These are phyloP conservation scores for Saturnispora hagleri DNA, from an alignment of 805 yeast species.

Conservation along the genomic window DNA sequence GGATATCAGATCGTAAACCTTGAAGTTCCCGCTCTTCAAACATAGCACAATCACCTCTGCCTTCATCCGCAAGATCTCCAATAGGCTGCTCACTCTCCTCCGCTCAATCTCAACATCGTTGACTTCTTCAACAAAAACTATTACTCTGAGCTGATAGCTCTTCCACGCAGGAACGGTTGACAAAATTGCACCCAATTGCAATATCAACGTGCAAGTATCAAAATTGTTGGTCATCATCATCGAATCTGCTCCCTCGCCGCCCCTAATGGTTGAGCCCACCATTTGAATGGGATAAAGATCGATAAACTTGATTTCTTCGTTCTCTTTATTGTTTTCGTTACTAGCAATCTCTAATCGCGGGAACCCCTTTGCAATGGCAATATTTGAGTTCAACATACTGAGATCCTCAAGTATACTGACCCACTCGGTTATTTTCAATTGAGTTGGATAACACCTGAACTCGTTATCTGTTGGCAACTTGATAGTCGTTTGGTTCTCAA, in stretches of 20 bases:
- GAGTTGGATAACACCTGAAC: constrained; percentile 58
- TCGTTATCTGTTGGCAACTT: constrained; percentile 49
- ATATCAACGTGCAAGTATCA: constrained; percentile 88
- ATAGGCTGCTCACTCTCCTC: constrained; percentile 48
- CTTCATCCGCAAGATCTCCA: constrained; percentile 73
- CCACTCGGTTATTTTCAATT: constrained; percentile 69
- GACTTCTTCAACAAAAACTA: constrained; percentile 78
- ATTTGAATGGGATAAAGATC: constrained; percentile 96
- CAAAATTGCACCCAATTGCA: constrained; percentile 89
- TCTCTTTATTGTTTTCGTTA: constrained; percentile 11
- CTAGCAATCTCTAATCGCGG: constrained; percentile 40
- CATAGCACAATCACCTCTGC: constrained; percentile 74
- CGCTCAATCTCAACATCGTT: constrained; percentile 65
- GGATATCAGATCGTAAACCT: constrained; percentile 66
- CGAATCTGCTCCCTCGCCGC: constrained; percentile 45
- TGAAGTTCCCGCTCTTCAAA: constrained; percentile 44
- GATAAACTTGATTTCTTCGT: constrained; percentile 41
- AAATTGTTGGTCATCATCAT: constrained; percentile 79
- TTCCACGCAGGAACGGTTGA: constrained; percentile 92
- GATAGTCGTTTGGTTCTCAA: constrained; percentile 19
- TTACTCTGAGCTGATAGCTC: constrained; percentile 65
- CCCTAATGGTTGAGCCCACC: constrained; percentile 71
- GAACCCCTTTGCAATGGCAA: constrained; percentile 91
- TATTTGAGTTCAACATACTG: constrained; percentile 78
- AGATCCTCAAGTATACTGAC: constrained; percentile 87